Conservation (phyloP, 2,329 filamentous ascomycete genomes). For the Colletotrichum abscissum region DNA sequence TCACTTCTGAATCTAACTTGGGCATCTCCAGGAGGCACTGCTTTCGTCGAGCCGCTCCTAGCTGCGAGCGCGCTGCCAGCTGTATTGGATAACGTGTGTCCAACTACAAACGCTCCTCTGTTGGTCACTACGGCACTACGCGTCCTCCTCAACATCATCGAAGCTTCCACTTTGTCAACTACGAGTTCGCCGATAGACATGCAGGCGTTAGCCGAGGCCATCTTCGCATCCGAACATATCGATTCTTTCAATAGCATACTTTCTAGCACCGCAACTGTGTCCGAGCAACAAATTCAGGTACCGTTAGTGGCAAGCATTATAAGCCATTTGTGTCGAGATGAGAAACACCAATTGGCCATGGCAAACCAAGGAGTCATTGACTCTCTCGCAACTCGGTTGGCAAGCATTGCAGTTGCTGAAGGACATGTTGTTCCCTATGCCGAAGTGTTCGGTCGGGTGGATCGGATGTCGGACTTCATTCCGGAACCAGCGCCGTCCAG, state of each 20-base stretch:
- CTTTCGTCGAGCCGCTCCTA: conserved; percentile 81
- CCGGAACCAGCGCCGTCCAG: conserved; percentile 70
- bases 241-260: conserved; percentile 66
- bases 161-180: conserved; percentile 69
- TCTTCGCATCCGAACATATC: conserved; percentile 61
- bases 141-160: conserved; percentile 77
- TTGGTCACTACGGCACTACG: conserved; percentile 80
- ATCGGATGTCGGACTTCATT: conserved; percentile 67
- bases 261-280: conserved; percentile 62
- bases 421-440: conserved; percentile 77
- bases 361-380: conserved; percentile 81
- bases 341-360: conserved; percentile 77
- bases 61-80: conserved; percentile 74
- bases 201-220: conserved; percentile 66
- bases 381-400: conserved; percentile 79
- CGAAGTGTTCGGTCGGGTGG: conserved; percentile 63
- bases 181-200: conserved; percentile 60
- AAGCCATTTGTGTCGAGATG: conserved; percentile 71
- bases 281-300: conserved; percentile 71
- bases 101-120: conserved; percentile 70
- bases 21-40: conserved; percentile 73
- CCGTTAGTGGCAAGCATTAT: conserved; percentile 68
- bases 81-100: conserved; percentile 78
- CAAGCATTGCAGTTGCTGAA: conserved; percentile 74
- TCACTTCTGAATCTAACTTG: neutral